phyloP scores from a whole-genome alignment of 257 asterid genomes.

The Nicotiana tomentosiformis region DNA sequence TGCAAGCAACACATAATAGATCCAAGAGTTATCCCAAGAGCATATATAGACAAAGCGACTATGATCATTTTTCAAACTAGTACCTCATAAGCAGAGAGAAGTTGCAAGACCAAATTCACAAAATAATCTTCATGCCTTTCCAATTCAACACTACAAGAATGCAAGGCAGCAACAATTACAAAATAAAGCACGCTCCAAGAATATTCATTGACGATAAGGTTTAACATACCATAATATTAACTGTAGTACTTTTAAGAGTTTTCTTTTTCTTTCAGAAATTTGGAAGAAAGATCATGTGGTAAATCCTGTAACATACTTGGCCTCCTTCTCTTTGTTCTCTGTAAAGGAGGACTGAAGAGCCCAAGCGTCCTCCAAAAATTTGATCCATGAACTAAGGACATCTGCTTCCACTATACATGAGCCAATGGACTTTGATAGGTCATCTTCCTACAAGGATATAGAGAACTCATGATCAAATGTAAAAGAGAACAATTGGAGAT shows the following conservation, averaged over 20 bases:
- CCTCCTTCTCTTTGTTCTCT: constrained; percentile 63
- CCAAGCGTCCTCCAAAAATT: constrained; percentile 97
- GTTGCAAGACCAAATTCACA: constrained; percentile 57
- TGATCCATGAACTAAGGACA: constrained; percentile 75
- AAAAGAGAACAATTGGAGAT: not conserved
- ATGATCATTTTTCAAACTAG: constrained; percentile 6
- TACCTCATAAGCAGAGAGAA: constrained; percentile 89
- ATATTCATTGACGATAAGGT: not conserved
- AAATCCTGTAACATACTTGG: constrained; percentile 40
- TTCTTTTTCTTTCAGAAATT: not conserved
- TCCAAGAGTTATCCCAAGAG: not conserved
- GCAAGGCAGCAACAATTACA: constrained; percentile 7
- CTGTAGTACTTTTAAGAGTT: not conserved
- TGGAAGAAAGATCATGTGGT: constrained; percentile 6
- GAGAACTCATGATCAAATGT: not conserved
- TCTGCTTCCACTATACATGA: constrained; percentile 73
- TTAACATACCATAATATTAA: constrained; percentile 8
- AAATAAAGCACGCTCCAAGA: not conserved
- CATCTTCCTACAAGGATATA: constrained; percentile 60
- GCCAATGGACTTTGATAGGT: constrained; percentile 53
- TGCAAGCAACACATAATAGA: constrained; percentile 8
- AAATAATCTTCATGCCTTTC: constrained; percentile 84
- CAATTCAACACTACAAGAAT: constrained; percentile 59
- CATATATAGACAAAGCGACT: not conserved
- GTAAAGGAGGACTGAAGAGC: constrained; percentile 69